Conservation (phyloP, 2,329 filamentous ascomycete genomes). For the Helotiales sp. region DNA sequence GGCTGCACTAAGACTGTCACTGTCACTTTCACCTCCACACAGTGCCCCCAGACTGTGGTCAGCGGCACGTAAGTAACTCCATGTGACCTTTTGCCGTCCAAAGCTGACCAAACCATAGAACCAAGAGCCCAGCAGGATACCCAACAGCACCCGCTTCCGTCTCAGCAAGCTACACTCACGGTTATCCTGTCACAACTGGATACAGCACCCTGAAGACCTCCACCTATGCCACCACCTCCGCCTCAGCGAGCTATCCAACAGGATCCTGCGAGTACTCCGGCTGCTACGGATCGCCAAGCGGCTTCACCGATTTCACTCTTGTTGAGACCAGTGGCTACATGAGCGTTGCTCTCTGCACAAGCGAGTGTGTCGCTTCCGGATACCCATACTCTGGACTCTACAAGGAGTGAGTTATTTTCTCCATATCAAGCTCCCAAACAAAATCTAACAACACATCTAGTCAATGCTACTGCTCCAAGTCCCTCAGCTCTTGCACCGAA, state of each 20-base stretch:
- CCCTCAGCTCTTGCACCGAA: slow-evolving; percentile 5
- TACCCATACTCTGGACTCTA: slow-evolving; percentile 18
- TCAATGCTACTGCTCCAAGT: slow-evolving; percentile 14
- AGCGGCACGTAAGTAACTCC: slow-evolving; percentile 9
- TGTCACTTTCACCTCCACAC: slow-evolving; percentile 12
- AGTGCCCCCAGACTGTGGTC: neutral
- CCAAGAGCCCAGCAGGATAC: neutral
- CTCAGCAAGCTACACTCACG: neutral
- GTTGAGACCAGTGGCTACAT: slow-evolving; percentile 15
- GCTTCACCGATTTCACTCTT: slow-evolving; percentile 16
- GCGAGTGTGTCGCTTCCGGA: slow-evolving; percentile 20
- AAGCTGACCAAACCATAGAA: neutral
- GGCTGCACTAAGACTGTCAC: slow-evolving; percentile 12
- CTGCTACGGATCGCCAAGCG: slow-evolving; percentile 13
- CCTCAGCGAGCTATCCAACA: neutral
- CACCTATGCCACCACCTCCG: neutral
- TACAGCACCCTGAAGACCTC: neutral
- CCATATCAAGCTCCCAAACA: no score
- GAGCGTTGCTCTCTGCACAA: slow-evolving; percentile 19
- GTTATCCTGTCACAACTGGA: neutral
- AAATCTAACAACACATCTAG: neutral
- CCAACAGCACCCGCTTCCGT: neutral
- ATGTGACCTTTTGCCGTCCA: neutral
- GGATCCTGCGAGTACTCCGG: slow-evolving; percentile 13
- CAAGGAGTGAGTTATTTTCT: neutral